Conservation (phyloP, 805 yeast species). For the Metschnikowia orientalis region DNA sequence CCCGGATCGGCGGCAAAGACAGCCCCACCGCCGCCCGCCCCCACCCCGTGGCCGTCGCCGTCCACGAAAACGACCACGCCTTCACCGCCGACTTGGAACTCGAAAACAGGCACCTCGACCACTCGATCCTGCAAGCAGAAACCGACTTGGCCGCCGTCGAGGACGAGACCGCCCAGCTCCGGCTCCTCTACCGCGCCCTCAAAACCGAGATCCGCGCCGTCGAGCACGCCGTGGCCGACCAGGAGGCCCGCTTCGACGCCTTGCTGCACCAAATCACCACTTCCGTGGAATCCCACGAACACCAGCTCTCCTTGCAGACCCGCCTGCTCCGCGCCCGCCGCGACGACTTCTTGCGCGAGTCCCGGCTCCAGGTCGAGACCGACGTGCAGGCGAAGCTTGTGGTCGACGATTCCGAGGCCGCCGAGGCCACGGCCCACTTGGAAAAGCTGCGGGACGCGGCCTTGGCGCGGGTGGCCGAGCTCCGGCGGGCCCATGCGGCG, state of each 20-base stretch:
- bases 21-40: not conserved
- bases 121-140: constrained; percentile 16
- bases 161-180: constrained; percentile 9
- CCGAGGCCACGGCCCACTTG: not conserved
- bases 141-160: constrained; percentile 4
- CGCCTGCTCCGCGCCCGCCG: not conserved
- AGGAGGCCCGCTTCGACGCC: constrained; percentile 19
- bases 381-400: constrained; percentile 33
- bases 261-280: constrained; percentile 26
- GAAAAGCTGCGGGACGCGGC: not conserved
- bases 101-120: constrained; percentile 17
- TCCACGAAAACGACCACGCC: constrained; percentile 2
- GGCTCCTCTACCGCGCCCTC: constrained; percentile 11
- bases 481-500: too few species aligned
- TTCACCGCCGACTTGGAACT: not conserved
- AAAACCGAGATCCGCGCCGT: constrained; percentile 8
- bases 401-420: constrained; percentile 6
- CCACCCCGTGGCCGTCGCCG: too few species aligned
- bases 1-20: constrained; percentile 1
- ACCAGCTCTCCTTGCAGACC: constrained; percentile 24
- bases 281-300: constrained; percentile 28
- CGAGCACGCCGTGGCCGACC: constrained; percentile 8
- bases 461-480: too few species aligned
- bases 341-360: constrained; percentile 3
- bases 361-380: constrained; percentile 23